phyloP scores from a whole-genome alignment of 2,329 filamentous ascomycete genomes.

The Phialemoniopsis sp. region DNA sequence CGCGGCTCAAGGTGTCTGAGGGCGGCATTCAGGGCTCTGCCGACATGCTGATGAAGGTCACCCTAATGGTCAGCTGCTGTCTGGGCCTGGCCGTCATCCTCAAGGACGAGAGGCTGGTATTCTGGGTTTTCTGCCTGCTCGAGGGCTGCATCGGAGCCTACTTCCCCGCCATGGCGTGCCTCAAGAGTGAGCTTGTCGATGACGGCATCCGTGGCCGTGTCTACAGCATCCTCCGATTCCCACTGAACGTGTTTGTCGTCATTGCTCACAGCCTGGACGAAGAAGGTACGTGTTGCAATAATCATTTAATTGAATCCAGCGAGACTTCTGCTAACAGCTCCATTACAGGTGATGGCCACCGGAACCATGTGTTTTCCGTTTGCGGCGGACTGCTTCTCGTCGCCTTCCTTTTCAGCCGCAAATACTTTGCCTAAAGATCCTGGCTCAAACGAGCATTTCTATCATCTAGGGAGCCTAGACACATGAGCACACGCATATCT shows the following conservation, averaged over 20 bases:
- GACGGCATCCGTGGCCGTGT: conserved; percentile 49
- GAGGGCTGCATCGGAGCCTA: conserved; percentile 55
- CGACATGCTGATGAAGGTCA: conserved; percentile 26
- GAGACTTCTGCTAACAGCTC: too few relatives aligned
- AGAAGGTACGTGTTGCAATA: conserved; percentile 26
- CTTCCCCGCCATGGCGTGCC: conserved; percentile 49
- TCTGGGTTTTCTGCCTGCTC: conserved; percentile 54
- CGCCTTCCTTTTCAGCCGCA: conserved; percentile 6
- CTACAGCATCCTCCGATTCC: conserved; percentile 53
- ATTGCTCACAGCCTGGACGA: conserved; percentile 37
- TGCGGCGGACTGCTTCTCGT: neutral
- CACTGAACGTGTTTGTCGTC: conserved; percentile 51
- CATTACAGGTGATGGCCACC: neutral
- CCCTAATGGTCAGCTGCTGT: conserved; percentile 24
- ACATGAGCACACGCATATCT: too few relatives aligned
- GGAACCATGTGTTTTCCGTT: neutral
- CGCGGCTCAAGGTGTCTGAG: conserved; percentile 5
- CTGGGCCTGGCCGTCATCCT: conserved; percentile 36
- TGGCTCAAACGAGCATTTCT: too few relatives aligned
- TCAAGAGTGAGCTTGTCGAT: conserved; percentile 50
- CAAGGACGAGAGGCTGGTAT: conserved; percentile 36
- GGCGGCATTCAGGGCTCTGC: conserved; percentile 3
- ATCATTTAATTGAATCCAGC: too few relatives aligned
- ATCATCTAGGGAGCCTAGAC: too few relatives aligned
- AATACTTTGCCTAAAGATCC: too few relatives aligned